phyloP scores from a whole-genome alignment of 495 filamentous ascomycete species.

The Hyaloscypha variabilis region DNA sequence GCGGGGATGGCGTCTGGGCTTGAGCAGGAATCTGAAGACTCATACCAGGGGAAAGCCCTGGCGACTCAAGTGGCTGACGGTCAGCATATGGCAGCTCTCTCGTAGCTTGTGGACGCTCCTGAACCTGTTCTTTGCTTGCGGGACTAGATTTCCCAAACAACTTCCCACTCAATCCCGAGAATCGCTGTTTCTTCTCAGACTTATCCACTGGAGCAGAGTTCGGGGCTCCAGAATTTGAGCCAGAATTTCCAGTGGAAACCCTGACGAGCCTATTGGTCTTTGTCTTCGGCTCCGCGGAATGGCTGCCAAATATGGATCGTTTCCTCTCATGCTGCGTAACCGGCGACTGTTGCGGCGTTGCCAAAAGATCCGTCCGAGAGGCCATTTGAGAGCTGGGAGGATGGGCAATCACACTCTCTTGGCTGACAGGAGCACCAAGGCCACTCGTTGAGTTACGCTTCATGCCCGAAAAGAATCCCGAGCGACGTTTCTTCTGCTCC shows the following conservation, averaged over 20 bases:
- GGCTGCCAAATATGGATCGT: slow-evolving; percentile 19
- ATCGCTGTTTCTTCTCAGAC: slow-evolving; percentile 48
- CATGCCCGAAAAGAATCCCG: slow-evolving; percentile 38
- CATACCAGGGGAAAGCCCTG: slow-evolving; percentile 14
- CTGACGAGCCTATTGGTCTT: slow-evolving; percentile 24
- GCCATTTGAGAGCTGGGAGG: slow-evolving; percentile 22
- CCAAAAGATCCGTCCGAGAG: slow-evolving; percentile 20
- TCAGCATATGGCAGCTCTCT: slow-evolving; percentile 30
- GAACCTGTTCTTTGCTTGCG: background rate
- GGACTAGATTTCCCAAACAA: slow-evolving; percentile 23
- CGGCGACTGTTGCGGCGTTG: background rate
- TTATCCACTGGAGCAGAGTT: slow-evolving; percentile 20
- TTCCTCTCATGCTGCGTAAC: slow-evolving; percentile 11
- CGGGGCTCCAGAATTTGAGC: background rate
- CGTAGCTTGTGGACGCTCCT: slow-evolving; percentile 17
- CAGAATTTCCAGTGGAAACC: slow-evolving; percentile 14
- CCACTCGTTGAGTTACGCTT: slow-evolving; percentile 32
- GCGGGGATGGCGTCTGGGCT: slow-evolving; percentile 18
- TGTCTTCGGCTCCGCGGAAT: background rate
- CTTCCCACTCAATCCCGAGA: slow-evolving; percentile 42
- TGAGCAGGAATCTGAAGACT: background rate
- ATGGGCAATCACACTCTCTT: slow-evolving; percentile 29
- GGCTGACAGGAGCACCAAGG: slow-evolving; percentile 21
- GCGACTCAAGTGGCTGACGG: slow-evolving; percentile 26
- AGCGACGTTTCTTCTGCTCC: slow-evolving; percentile 33